phyloP scores from a whole-genome alignment of 441 rosid genomes.

The Sinapis alba region DNA sequence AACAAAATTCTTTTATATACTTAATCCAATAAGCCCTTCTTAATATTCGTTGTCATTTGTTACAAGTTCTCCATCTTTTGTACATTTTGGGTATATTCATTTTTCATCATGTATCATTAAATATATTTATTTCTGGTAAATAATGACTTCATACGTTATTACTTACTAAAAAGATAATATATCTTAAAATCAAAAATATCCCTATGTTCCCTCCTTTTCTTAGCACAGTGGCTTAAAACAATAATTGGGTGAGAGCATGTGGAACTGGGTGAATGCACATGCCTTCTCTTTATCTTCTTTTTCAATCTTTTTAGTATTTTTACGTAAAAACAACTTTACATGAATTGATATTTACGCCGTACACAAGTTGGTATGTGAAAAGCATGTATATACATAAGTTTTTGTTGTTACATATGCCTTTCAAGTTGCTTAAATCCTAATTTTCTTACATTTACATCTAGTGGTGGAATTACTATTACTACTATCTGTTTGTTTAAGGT shows the following conservation, averaged over 20 bases:
- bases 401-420: neutral
- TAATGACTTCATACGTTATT: neutral
- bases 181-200: constrained; percentile 24
- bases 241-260: constrained; percentile 38
- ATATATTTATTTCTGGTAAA: neutral
- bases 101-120: neutral
- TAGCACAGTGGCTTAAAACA: constrained; percentile 7
- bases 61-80: neutral
- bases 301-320: neutral
- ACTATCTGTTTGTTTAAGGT: neutral
- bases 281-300: constrained; percentile 17
- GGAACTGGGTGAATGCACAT: constrained; percentile 37
- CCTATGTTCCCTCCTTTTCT: constrained; percentile 37
- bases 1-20: too few species aligned
- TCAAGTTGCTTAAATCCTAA: neutral
- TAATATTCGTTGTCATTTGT: neutral
- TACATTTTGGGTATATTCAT: neutral
- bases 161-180: constrained; percentile 5
- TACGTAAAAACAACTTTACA: constrained; percentile 9
- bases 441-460: neutral
- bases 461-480: neutral
- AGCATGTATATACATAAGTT: neutral
- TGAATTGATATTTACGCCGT: constrained; percentile 10
- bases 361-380: constrained; percentile 20
- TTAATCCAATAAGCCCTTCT: too few species aligned